phyloP scores from a whole-genome alignment of 2,329 filamentous ascomycete genomes.

The Raffaelea arxii region DNA sequence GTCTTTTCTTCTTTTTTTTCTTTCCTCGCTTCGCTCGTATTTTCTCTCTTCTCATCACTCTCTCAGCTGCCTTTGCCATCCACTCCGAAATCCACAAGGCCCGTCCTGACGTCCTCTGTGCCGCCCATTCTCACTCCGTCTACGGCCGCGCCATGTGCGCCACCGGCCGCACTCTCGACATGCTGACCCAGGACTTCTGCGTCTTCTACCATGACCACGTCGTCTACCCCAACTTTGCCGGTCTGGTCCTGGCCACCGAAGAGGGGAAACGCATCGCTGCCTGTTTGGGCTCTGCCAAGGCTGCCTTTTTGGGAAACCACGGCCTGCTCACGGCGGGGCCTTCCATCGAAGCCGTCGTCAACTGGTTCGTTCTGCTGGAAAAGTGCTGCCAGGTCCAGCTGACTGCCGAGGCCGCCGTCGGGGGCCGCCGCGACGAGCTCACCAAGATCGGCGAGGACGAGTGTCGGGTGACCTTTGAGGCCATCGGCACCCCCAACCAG shows the following conservation, averaged over 20 bases:
- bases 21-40: background rate
- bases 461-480: constrained; percentile 13
- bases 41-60: background rate
- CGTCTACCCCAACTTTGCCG: constrained; percentile 36
- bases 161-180: constrained; percentile 52
- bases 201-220: constrained; percentile 45
- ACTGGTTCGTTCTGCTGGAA: constrained; percentile 44
- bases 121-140: constrained; percentile 44
- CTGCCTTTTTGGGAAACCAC: constrained; percentile 44
- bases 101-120: constrained; percentile 43
- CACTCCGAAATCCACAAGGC: constrained; percentile 40
- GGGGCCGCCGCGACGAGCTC: constrained; percentile 40
- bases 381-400: constrained; percentile 38
- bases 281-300: constrained; percentile 38
- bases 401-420: constrained; percentile 49
- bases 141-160: constrained; percentile 49
- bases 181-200: constrained; percentile 54
- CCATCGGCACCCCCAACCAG: constrained; percentile 13
- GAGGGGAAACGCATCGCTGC: constrained; percentile 40
- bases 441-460: constrained; percentile 15
- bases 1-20: background rate
- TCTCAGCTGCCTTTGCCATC: constrained; percentile 16
- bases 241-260: constrained; percentile 41
- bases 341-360: constrained; percentile 40
- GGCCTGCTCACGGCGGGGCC: constrained; percentile 41